Conservation (phyloP, 108 stramenopile genomes). For the Parmales sp. region DNA sequence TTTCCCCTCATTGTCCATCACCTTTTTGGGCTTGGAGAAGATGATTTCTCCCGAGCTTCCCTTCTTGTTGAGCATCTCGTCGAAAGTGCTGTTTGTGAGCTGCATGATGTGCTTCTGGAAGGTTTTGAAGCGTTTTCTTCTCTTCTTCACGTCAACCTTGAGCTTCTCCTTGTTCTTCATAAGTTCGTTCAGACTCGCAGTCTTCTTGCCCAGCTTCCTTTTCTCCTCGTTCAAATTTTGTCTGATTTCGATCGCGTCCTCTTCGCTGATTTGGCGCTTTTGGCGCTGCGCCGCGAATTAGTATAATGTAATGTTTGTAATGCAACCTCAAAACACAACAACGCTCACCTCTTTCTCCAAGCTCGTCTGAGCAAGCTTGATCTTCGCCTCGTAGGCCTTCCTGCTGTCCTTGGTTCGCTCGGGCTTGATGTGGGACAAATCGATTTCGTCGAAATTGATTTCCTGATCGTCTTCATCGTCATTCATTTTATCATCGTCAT, state of each 20-base stretch:
- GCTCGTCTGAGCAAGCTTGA: conserved; percentile 33
- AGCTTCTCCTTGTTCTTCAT: not conserved
- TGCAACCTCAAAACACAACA: too few species aligned
- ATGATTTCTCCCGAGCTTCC: conserved; percentile 55
- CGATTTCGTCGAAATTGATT: conserved; percentile 48
- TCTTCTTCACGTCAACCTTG: not conserved
- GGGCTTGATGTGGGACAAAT: conserved; percentile 45
- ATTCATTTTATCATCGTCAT: conserved; percentile 1
- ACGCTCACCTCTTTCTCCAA: too few species aligned
- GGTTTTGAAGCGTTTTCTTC: not conserved
- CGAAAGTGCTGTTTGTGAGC: conserved; percentile 49
- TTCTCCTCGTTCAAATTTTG: not conserved
- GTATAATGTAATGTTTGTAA: too few species aligned
- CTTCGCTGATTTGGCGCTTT: not conserved
- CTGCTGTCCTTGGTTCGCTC: conserved; percentile 55
- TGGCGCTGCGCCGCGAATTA: too few species aligned
- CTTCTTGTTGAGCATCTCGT: conserved; percentile 64
- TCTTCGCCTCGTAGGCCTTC: conserved; percentile 42
- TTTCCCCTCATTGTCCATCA: conserved; percentile 32
- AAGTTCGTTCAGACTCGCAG: not conserved
- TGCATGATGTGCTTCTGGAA: conserved; percentile 38
- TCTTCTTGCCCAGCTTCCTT: not conserved
- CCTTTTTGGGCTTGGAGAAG: conserved; percentile 50
- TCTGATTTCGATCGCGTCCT: not conserved
- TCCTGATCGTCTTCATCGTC: not conserved